Evolutionary conservation across 345 rosid genomes (phyloP).

Genomic region (Leavenworthia alabamica): DNA sequence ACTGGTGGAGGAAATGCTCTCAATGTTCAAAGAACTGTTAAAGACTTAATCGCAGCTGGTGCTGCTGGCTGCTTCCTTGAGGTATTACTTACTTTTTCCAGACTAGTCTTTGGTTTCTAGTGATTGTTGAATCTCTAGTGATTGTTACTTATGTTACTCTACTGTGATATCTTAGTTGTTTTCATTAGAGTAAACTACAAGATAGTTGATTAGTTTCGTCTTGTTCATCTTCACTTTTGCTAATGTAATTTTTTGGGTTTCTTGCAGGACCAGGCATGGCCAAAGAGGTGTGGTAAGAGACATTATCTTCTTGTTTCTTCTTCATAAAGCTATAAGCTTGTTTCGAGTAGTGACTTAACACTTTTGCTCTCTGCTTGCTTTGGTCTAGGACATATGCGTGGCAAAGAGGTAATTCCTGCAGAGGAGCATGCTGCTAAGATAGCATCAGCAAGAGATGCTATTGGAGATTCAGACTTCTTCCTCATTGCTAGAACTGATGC

Average conservation of each 20-base stretch:
- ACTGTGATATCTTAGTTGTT: too few relatives aligned
- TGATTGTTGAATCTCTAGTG: too few relatives aligned
- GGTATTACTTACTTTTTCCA: conserved; percentile 22
- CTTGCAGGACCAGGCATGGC: conserved; percentile 55
- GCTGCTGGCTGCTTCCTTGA: conserved; percentile 61
- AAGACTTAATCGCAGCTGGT: conserved; percentile 51
- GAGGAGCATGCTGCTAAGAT: conserved; percentile 53
- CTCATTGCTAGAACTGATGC: conserved; percentile 52
- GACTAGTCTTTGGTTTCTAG: not conserved
- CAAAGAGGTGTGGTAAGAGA: conserved; percentile 49
- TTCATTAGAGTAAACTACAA: not conserved
- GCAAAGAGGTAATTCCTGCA: conserved; percentile 54
- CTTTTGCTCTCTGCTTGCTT: not conserved
- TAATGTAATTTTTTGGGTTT: not conserved
- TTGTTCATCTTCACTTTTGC: not conserved
- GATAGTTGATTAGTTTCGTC: too few relatives aligned
- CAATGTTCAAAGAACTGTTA: conserved; percentile 49
- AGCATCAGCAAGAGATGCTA: conserved; percentile 49
- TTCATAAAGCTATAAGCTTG: not conserved
- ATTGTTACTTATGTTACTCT: not conserved
- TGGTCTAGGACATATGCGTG: conserved; percentile 44
- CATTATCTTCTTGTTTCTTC: not conserved
- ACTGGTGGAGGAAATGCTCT: conserved; percentile 54
- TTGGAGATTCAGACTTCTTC: conserved; percentile 48
- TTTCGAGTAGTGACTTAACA: not conserved